Percentiles rank a stretch among this genome's conserved stretches.
Conservation (phyloP, 2,329 filamentous ascomycete species). For the Aspergillus oerlinghausenensis region DNA sequence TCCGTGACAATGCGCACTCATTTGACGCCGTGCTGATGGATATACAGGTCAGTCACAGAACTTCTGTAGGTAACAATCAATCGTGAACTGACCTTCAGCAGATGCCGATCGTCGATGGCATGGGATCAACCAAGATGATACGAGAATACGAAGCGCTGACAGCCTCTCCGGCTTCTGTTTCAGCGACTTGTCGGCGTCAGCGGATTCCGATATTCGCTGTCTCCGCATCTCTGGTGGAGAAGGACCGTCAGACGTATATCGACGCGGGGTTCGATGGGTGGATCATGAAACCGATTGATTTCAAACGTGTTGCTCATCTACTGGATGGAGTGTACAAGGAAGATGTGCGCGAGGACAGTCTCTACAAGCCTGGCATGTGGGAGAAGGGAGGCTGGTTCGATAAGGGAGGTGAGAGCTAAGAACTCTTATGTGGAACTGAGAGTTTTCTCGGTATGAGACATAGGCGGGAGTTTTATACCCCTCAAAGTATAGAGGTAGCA, state of each 20-base stretch:
- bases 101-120: conserved; percentile 91
- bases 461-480: neutral
- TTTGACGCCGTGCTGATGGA: conserved; percentile 89
- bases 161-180: conserved; percentile 37
- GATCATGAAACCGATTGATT: conserved; percentile 85
- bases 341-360: conserved; percentile 53
- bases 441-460: neutral
- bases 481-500: neutral
- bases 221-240: conserved; percentile 74
- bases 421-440: conserved; percentile 6
- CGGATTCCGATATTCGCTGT: conserved; percentile 80
- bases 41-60: conserved; percentile 66
- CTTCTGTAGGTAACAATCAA: neutral
- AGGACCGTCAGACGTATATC: conserved; percentile 63
- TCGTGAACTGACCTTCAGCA: conserved; percentile 31
- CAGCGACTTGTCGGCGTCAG: conserved; percentile 41
- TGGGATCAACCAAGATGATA: conserved; percentile 79
- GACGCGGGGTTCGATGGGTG: conserved; percentile 80
- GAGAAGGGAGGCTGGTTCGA: conserved; percentile 83
- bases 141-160: conserved; percentile 62
- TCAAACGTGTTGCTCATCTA: conserved; percentile 65
- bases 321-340: conserved; percentile 64
- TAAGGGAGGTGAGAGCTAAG: conserved; percentile 14
- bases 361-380: conserved; percentile 72
- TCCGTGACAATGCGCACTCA: conserved; percentile 55